These are phyloP conservation scores for Delitschia confertaspora DNA, from an alignment of 495 filamentous ascomycete genomes.

Conservation along the genomic window DNA sequence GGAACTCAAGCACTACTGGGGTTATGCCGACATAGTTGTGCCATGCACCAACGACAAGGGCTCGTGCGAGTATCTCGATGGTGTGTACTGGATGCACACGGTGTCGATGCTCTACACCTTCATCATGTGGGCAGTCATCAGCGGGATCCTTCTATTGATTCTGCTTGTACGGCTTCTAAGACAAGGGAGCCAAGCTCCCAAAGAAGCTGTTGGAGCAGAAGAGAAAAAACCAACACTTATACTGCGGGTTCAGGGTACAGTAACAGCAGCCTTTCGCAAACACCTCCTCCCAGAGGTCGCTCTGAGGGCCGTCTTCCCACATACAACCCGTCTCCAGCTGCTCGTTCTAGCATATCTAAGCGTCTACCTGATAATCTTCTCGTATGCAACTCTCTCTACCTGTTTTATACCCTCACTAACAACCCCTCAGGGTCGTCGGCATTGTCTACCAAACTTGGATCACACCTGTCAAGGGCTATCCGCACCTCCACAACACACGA, in stretches of 20 bases:
- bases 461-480: conserved; percentile 44
- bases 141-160: conserved; percentile 43
- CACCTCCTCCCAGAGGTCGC: conserved; percentile 37
- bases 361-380: conserved; percentile 51
- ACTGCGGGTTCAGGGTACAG: no score
- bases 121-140: conserved; percentile 52
- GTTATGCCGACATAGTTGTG: conserved; percentile 47
- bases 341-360: conserved; percentile 43
- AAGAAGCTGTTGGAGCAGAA: no score
- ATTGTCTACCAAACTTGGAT: conserved; percentile 51
- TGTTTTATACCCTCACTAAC: conserved; percentile 44
- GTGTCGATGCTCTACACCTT: conserved; percentile 51
- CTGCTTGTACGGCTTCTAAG: no score
- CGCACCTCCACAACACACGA: conserved; percentile 45
- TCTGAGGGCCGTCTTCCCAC: conserved; percentile 30
- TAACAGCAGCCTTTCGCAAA: no score
- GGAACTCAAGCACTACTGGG: conserved; percentile 49
- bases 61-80: conserved; percentile 56
- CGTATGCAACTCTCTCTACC: conserved; percentile 45
- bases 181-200: no score
- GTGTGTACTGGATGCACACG: conserved; percentile 52
- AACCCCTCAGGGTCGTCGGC: conserved; percentile 55
- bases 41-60: conserved; percentile 53
- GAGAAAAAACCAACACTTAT: no score
- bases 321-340: conserved; percentile 40